Conservation (phyloP, 2,329 filamentous ascomycete genomes). For the Trichoderma koningiopsis region DNA sequence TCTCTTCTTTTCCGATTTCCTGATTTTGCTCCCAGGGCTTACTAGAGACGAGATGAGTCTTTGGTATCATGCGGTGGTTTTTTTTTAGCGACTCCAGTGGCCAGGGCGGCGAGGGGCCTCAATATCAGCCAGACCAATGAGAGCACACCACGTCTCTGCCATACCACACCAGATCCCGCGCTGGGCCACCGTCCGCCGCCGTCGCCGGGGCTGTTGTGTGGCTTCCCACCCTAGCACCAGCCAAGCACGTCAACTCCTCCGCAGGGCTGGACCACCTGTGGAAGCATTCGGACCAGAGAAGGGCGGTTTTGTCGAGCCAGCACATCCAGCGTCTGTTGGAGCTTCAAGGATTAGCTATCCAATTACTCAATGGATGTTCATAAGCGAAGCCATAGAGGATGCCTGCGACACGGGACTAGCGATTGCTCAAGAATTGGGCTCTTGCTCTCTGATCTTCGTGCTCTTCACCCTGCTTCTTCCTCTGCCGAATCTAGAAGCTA, state of each 20-base stretch:
- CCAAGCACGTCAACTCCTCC: conserved; percentile 25
- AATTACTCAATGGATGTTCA: conserved; percentile 19
- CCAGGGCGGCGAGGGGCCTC: conserved; percentile 28
- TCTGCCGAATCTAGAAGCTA: conserved; percentile 5
- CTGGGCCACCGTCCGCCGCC: conserved; percentile 30
- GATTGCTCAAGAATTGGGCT: conserved; percentile 14
- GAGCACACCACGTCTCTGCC: conserved; percentile 41
- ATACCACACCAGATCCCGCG: conserved; percentile 30
- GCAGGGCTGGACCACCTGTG: conserved; percentile 16
- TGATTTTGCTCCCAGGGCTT: conserved; percentile 20
- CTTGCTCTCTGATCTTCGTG: conserved; percentile 3
- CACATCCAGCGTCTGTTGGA: conserved; percentile 25
- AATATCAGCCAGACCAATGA: conserved; percentile 37
- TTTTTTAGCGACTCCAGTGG: conserved; percentile 25
- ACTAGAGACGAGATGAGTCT: conserved; percentile 22
- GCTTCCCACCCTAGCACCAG: conserved; percentile 18
- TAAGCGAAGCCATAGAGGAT: conserved; percentile 24
- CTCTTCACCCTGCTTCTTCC: conserved; percentile 5
- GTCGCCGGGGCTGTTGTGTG: conserved; percentile 20
- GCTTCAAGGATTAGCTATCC: conserved; percentile 20
- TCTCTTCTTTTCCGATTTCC: conserved; percentile 11
- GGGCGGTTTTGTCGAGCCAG: conserved; percentile 26
- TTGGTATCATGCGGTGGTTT: conserved; percentile 21
- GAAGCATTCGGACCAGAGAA: conserved; percentile 7
- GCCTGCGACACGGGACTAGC: conserved; percentile 12